A percentile compares a stretch with the other conserved stretches of the same genome.
These are phyloP conservation scores for Ceratonia siliqua DNA, from an alignment of 306 rosid genomes.

Conservation along the genomic window DNA sequence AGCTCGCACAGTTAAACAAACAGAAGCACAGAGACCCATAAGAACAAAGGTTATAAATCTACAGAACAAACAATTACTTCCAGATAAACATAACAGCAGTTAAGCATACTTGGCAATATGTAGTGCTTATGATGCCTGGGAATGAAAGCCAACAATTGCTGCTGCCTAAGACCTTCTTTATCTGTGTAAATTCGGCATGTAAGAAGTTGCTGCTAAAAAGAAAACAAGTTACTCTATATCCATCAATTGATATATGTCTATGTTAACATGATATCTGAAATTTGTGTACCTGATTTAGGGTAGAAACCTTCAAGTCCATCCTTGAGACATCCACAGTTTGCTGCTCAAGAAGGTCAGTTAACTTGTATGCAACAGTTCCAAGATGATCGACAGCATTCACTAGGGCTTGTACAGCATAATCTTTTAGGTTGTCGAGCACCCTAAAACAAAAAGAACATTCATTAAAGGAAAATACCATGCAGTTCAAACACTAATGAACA, in stretches of 20 bases:
- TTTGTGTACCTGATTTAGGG: slow-evolving; percentile 66
- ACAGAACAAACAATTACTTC: slow-evolving; percentile 25
- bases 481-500: slow-evolving; percentile 9
- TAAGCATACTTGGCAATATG: slow-evolving; percentile 78
- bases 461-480: slow-evolving; percentile 5
- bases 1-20: slow-evolving; percentile 62
- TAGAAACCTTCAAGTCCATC: slow-evolving; percentile 69
- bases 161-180: slow-evolving; percentile 91
- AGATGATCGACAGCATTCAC: slow-evolving; percentile 97
- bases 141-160: slow-evolving; percentile 71
- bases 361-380: slow-evolving; percentile 96
- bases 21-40: slow-evolving; percentile 27
- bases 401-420: slow-evolving; percentile 89
- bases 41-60: slow-evolving; percentile 27
- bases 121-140: slow-evolving; percentile 95
- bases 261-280: slow-evolving; percentile 18
- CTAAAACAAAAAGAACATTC: slow-evolving; percentile 41
- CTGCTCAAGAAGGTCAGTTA: slow-evolving; percentile 80
- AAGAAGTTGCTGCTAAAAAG: slow-evolving; percentile 62
- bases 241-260: slow-evolving; percentile 19
- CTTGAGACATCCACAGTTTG: slow-evolving; percentile 71
- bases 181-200: slow-evolving; percentile 73
- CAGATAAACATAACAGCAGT: slow-evolving; percentile 16
- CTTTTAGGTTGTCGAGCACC: slow-evolving; percentile 89
- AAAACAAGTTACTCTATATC: slow-evolving; percentile 34